A percentile compares a stretch with the other conserved stretches of the same genome.
These are phyloP conservation scores for Eucalyptus viminalis DNA, from an alignment of 345 rosid species.

Conservation along the genomic window DNA sequence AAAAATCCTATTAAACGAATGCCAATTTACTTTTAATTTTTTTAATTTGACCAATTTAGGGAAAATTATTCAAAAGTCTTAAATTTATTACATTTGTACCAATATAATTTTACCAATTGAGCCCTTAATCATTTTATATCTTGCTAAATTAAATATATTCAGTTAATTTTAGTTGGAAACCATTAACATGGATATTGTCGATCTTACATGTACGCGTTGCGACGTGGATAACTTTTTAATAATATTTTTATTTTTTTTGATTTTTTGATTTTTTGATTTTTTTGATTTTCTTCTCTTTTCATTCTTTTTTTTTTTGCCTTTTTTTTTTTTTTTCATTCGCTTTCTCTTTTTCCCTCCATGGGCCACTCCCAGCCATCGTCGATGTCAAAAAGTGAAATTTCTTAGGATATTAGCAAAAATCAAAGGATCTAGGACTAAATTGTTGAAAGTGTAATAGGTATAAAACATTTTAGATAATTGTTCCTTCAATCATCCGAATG, in stretches of 20 bases:
- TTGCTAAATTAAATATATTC: too few relatives aligned
- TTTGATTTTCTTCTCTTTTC: too few relatives aligned
- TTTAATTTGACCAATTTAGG: background rate
- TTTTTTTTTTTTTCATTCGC: too few relatives aligned
- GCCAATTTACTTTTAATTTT: background rate
- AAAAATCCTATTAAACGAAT: background rate
- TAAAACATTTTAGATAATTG: too few relatives aligned
- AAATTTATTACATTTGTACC: background rate
- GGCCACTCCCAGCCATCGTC: too few relatives aligned
- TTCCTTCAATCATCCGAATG: background rate
- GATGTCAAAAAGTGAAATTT: too few relatives aligned
- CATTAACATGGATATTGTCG: fast-evolving
- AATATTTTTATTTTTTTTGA: too few relatives aligned
- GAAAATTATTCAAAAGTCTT: background rate
- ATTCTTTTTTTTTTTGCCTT: too few relatives aligned
- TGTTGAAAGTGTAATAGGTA: background rate
- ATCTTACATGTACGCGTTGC: too few relatives aligned
- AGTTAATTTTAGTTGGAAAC: background rate
- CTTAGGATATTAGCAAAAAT: too few relatives aligned
- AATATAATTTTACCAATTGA: too few relatives aligned
- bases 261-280: fast-evolving
- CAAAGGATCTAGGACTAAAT: background rate
- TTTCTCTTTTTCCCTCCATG: background rate
- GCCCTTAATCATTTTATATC: too few relatives aligned
- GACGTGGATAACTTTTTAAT: background rate